Conservation (phyloP, 1,284 basidiomycete genomes). For the Sphagnurus paluster region DNA sequence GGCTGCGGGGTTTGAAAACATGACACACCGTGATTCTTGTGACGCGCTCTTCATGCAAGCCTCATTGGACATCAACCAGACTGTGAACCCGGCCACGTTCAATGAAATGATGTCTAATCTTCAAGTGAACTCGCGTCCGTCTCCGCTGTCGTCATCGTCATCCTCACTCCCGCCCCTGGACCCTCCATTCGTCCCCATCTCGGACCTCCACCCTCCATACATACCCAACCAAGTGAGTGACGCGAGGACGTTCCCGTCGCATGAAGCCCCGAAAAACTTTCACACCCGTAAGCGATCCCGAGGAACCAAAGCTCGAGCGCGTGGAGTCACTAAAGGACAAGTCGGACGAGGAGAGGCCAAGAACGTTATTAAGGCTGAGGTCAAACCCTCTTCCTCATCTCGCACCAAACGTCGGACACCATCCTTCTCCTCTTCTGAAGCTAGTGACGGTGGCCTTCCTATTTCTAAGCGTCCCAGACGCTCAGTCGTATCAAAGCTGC, state of each 20-base stretch:
- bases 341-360: not conserved
- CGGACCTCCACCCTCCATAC: constrained; percentile 19
- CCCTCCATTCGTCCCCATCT: constrained; percentile 15
- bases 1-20: constrained; percentile 1
- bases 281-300: constrained; percentile 7
- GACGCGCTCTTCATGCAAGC: constrained; percentile 8
- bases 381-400: not conserved
- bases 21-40: not conserved
- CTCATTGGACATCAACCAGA: constrained; percentile 3
- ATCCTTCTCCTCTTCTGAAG: constrained; percentile 14
- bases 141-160: constrained; percentile 10
- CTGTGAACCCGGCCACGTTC: constrained; percentile 14
- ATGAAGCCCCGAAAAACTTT: constrained; percentile 4
- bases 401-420: constrained; percentile 13
- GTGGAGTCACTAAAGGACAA: not conserved
- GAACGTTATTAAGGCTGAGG: not conserved
- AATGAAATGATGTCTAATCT: constrained; percentile 1
- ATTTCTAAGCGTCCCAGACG: constrained; percentile 12
- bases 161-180: constrained; percentile 4
- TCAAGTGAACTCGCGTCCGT: constrained; percentile 8
- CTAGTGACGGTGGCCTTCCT: constrained; percentile 7
- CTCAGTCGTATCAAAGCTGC: not conserved
- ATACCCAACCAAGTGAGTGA: constrained; percentile 10
- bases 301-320: constrained; percentile 3
- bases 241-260: constrained; percentile 3